Evolutionary conservation across 495 filamentous ascomycete species (phyloP).

Genomic region (Aspergillus saccharolyticus): DNA sequence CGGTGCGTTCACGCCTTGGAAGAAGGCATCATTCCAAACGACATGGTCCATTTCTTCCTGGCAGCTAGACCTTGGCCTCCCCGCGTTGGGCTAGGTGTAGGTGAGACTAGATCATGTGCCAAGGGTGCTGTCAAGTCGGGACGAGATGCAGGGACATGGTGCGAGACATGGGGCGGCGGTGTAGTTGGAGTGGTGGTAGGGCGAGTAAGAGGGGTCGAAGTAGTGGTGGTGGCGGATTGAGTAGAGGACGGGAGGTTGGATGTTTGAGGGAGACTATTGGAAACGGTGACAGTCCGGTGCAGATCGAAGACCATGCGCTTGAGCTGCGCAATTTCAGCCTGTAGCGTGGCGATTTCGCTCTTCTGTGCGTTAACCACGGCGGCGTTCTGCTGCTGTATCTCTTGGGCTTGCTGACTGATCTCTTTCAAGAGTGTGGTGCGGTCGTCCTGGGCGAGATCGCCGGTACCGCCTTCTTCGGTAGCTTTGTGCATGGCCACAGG

Average conservation of each 20-base stretch:
- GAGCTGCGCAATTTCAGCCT: slow-evolving; percentile 31
- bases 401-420: slow-evolving; percentile 1
- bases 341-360: slow-evolving; percentile 27
- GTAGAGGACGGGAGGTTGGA: no score
- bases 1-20: neutral
- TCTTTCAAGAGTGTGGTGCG: neutral
- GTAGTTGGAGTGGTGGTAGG: neutral
- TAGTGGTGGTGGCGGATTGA: neutral
- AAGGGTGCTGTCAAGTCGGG: neutral
- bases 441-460: slow-evolving; percentile 3
- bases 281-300: slow-evolving; percentile 4
- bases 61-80: neutral
- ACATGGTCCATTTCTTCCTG: neutral
- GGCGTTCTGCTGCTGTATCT: neutral
- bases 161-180: neutral
- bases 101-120: neutral
- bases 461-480: neutral
- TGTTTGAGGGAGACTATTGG: neutral
- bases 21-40: neutral
- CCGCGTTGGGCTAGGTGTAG: neutral
- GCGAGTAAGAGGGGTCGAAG: neutral
- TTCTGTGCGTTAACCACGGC: slow-evolving; percentile 8
- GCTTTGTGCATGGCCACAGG: neutral
- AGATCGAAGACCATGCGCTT: slow-evolving; percentile 33
- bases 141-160: neutral